These are phyloP conservation scores for Ogataea paraovalis DNA, from an alignment of 805 yeast species.

Conservation along the genomic window DNA sequence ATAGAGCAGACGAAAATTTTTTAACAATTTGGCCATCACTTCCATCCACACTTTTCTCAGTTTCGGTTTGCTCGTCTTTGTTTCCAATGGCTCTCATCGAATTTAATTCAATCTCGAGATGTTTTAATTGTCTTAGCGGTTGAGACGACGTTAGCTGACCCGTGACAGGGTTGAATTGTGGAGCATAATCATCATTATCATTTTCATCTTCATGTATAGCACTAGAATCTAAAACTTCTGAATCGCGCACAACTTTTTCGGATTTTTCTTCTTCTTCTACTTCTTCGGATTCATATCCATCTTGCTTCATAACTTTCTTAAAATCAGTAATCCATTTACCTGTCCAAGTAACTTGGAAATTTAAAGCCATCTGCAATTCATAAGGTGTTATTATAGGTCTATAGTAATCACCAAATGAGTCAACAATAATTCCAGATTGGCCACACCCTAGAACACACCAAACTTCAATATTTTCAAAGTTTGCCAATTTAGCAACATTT, in stretches of 20 bases:
- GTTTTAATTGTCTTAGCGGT: constrained; percentile 68
- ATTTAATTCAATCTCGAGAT: constrained; percentile 55
- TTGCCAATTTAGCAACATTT: constrained; percentile 93
- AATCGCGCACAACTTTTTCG: too few relatives aligned
- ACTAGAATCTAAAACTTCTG: too few relatives aligned
- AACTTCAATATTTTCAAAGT: constrained; percentile 87
- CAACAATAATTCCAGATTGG: constrained; percentile 86
- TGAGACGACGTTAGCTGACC: constrained; percentile 69
- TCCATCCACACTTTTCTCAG: constrained; percentile 11
- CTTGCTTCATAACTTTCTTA: constrained; percentile 42
- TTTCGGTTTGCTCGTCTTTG: constrained; percentile 17
- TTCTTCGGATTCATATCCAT: constrained; percentile 31
- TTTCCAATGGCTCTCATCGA: constrained; percentile 19
- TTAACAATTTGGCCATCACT: constrained; percentile 42
- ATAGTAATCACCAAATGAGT: constrained; percentile 72
- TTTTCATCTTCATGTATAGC: constrained; percentile 20
- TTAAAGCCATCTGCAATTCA: constrained; percentile 78
- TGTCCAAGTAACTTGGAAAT: constrained; percentile 78
- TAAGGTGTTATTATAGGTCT: constrained; percentile 94
- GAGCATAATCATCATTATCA: constrained; percentile 52
- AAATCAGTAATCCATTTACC: constrained; percentile 92
- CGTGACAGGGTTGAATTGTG: constrained; percentile 84
- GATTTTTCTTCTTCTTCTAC: constrained; percentile 12
- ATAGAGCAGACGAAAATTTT: constrained; percentile 53
- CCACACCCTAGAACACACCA: constrained; percentile 97